These are phyloP conservation scores for Trichoderma sp. DNA, from an alignment of 2,329 filamentous ascomycete species.

Conservation along the genomic window DNA sequence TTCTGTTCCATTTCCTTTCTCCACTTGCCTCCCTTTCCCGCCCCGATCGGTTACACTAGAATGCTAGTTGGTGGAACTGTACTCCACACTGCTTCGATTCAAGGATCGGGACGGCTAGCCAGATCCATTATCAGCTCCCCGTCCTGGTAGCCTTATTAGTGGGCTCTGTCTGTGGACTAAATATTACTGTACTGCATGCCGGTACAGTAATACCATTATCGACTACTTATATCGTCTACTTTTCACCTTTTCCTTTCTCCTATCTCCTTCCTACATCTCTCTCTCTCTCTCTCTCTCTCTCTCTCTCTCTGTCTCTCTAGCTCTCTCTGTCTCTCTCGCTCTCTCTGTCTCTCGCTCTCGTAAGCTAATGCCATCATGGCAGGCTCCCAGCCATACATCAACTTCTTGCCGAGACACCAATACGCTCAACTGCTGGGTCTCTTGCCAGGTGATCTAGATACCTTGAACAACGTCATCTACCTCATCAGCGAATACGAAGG, in stretches of 20 bases:
- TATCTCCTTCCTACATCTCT: neutral
- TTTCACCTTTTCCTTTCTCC: neutral
- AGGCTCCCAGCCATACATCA: constrained; percentile 44
- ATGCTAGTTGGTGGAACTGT: neutral
- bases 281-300: neutral
- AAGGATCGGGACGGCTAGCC: neutral
- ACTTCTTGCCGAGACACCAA: constrained; percentile 53
- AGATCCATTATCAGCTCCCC: neutral
- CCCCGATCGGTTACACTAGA: neutral
- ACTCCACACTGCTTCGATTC: neutral
- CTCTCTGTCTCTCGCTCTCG: neutral
- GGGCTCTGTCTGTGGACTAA: neutral
- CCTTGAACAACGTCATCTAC: constrained; percentile 70
- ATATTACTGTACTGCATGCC: neutral
- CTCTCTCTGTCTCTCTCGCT: too few species aligned
- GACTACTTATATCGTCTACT: neutral
- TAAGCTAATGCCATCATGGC: constrained; percentile 16
- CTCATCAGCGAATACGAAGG: constrained; percentile 78
- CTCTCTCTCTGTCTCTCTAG: neutral
- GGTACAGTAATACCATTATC: neutral
- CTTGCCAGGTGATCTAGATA: constrained; percentile 61
- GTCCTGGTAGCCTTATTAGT: neutral
- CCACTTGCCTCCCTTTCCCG: neutral
- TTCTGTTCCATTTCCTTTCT: neutral
- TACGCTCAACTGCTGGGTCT: constrained; percentile 49